A percentile compares a stretch with the other conserved stretches of the same genome.
phyloP scores from a whole-genome alignment of 2,329 filamentous ascomycete species.

The Emergomyces orientalis region DNA sequence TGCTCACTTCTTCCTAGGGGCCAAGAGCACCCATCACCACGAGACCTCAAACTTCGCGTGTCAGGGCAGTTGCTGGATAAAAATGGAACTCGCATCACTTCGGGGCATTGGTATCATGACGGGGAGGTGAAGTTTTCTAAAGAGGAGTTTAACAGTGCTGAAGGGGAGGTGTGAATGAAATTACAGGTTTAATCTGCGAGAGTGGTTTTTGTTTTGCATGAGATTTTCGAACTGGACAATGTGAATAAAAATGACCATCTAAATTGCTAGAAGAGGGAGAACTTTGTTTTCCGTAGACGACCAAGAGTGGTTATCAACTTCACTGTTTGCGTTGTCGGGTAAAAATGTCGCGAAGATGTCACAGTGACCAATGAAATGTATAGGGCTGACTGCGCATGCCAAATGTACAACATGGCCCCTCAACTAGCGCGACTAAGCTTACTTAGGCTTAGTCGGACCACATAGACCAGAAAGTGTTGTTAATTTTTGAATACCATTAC shows the following conservation, averaged over 20 bases:
- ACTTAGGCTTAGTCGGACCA: too few species aligned
- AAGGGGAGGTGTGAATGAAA: neutral
- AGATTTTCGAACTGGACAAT: neutral
- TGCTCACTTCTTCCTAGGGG: neutral
- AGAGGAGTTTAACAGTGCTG: neutral
- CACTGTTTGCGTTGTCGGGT: too few species aligned
- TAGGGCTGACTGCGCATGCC: too few species aligned
- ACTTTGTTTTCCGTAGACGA: too few species aligned
- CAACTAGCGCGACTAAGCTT: too few species aligned
- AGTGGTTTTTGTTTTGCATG: neutral
- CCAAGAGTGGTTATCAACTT: too few species aligned
- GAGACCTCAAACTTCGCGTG: slow-evolving; percentile 4
- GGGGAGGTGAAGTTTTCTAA: slow-evolving; percentile 5
- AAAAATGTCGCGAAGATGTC: too few species aligned
- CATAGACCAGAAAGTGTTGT: too few species aligned
- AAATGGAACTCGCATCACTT: slow-evolving; percentile 6
- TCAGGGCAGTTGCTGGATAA: slow-evolving; percentile 3
- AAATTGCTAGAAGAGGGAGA: neutral
- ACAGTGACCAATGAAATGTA: too few species aligned
- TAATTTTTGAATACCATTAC: neutral
- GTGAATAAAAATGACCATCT: neutral
- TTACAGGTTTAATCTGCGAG: neutral
- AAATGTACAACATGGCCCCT: too few species aligned
- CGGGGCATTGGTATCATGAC: slow-evolving; percentile 3
- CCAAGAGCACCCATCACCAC: neutral